phyloP scores from a whole-genome alignment of 140 eudicot genomes.

The Erigeron philadelphicus region DNA sequence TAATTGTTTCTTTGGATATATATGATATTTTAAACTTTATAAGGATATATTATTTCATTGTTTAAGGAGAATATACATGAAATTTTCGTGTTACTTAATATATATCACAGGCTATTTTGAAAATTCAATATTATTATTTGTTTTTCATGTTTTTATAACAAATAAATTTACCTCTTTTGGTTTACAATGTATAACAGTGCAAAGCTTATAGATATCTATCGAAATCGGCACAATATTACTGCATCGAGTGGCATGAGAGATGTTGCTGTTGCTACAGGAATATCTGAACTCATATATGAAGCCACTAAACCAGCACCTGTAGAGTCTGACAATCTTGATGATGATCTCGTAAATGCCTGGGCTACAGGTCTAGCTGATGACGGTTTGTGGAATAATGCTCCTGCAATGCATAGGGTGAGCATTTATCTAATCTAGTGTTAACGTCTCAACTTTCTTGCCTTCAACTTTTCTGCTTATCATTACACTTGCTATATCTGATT shows the following conservation, averaged over 20 bases:
- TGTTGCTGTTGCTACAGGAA: constrained; percentile 86
- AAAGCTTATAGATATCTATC: constrained; percentile 87
- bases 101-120: not conserved
- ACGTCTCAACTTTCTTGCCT: constrained; percentile 2
- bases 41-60: too few species aligned
- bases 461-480: not conserved
- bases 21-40: too few species aligned
- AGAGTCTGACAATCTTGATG: constrained; percentile 72
- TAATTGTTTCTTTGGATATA: too few species aligned
- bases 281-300: constrained; percentile 84
- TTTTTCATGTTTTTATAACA: not conserved
- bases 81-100: not conserved
- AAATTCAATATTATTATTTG: not conserved
- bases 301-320: constrained; percentile 47
- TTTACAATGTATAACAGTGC: constrained; percentile 44
- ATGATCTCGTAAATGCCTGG: constrained; percentile 99
- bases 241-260: constrained; percentile 81
- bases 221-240: constrained; percentile 79
- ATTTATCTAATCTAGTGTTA: not conserved
- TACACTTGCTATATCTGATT: not conserved
- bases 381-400: constrained; percentile 79
- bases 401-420: constrained; percentile 91
- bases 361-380: constrained; percentile 92
- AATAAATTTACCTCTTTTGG: constrained; percentile 9
- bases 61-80: too few species aligned